Base-by-base conservation (phyloP, 2,329 filamentous ascomycete genomes). In the Cordyceps javanica region DNA sequence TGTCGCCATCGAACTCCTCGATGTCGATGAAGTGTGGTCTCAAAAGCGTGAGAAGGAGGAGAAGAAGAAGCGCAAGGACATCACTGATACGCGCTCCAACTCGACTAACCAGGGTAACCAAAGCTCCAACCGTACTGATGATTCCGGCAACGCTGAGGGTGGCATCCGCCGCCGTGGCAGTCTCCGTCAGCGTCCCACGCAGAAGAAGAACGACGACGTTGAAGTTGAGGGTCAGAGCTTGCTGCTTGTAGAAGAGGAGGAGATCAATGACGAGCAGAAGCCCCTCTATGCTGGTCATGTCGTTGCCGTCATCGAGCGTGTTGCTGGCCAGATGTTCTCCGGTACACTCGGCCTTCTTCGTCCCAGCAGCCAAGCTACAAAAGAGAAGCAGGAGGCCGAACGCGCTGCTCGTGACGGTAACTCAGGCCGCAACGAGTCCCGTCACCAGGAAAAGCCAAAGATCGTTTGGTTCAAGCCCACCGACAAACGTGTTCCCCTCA, bases 391-490 rank as follows among this genome's bases (percentile, higher is more conserved):
- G 72, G 94, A 99, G 72, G 94, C 94, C 45, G 94, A 99, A 78
- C 87, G 94, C 62, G 88, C 90, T 64, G 91, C 92, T 65, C 87
- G 93, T 65, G 93, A 97, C 70, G 93, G 92, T 61, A 82, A 79
- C 63, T 81, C 82, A 62, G 75, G 77, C 55, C 86, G 88, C 61
- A 87, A 94, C 63, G 90, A 92, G 61, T 87, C 88, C 63, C 90
- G 92, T 55, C 72, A 74, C 55, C 91, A 95, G 70, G 94, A 99
- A 63, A 97, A 97, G 76, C 94, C 94, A 62, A 99, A 99, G 85
- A 99, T 99, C 75, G 94, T 99, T 42, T 99, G 94, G 94, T 99
- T 99, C 79, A 99, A 99, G 80, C 94, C 94, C 59, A 99, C 94
- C 1, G 94, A 99, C 76, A 97, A 99, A 83, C 91, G 94, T 69